Evolutionary conservation across 352 stramenopile genomes (phyloP), one percentile per base, ranked within the genome.

Genomic region (Pythium grandisporangium): DNA sequence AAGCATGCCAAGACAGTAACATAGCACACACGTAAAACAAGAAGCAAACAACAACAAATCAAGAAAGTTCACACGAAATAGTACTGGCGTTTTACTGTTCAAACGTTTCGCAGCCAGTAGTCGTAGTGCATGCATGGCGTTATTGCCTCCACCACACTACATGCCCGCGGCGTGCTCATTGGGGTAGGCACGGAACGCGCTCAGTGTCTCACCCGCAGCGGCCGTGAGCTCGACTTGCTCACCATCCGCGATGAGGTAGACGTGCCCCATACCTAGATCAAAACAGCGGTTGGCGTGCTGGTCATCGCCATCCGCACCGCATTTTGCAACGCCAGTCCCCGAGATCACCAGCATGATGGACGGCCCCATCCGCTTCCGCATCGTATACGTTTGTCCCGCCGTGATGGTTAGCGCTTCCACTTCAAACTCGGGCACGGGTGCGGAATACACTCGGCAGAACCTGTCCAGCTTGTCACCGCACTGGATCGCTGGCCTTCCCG

Each of bases 381-480:
- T 44, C 16, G 47, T 35, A 42, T 74, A 81, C 16, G 46, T 45
- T 37, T 71, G 56, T 6, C 36, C 36, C n/a, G 60, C 30, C 13
- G 62, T 61, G 2, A 85, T 30, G 10, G 70, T 51, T 6, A 86
- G 46, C 1, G 63, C 60, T 45, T 86, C 75, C 3, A 96, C 87
- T 60, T 95, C 80, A 50, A 96, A 96, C 49, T 96, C 87, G 2
- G 75, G 77, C 32, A 88, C 84, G 2, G 87, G 87, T 2, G 87
- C 77, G 32, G 72, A 79, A 57, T 96, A 96, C 39, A 89, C 57
- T 24, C 88, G 75, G 44, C 77, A 60, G 26, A 74, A 51, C 5
- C 61, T 53, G 52, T 92, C 65, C 16, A 74, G 30, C 10, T 55
- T 55, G 37, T 75, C 72, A 11, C 58, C 58, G 7, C 61, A 59